Evolutionary conservation across 1,139 yeast genomes (phyloP).

Genomic region (Nakaseomyces kungkrabaensis): DNA sequence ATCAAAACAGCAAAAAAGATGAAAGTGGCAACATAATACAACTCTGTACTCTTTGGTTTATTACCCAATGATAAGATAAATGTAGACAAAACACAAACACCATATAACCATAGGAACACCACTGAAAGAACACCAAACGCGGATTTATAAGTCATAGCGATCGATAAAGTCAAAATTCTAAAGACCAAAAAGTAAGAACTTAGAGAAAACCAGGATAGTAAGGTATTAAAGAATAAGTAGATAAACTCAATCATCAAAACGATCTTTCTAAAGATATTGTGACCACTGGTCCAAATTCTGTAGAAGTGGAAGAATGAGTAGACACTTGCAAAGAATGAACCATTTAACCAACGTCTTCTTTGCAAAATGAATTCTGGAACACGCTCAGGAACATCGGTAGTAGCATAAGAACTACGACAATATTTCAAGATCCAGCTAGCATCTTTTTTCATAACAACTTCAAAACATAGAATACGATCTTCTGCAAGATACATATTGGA

Average conservation of each 20-base stretch:
- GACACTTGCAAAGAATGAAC: conserved; percentile 91
- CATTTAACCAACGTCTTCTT: conserved; percentile 93
- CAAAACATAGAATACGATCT: conserved; percentile 91
- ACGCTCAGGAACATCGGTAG: conserved; percentile 89
- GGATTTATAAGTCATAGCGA: conserved; percentile 44
- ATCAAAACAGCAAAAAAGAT: conserved; percentile 82
- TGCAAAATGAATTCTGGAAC: conserved; percentile 81
- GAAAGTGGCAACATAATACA: conserved; percentile 73
- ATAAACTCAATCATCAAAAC: conserved; percentile 67
- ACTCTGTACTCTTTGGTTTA: conserved; percentile 84
- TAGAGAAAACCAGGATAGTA: conserved; percentile 73
- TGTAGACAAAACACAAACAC: conserved; percentile 81
- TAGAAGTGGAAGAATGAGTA: conserved; percentile 69
- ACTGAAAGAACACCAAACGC: conserved; percentile 76
- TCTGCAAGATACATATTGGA: conserved; percentile 94
- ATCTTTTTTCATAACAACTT: conserved; percentile 67
- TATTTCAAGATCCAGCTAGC: conserved; percentile 82
- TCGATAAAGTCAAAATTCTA: conserved; percentile 62
- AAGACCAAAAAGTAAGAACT: conserved; percentile 77
- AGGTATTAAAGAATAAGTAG: conserved; percentile 59
- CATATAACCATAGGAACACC: conserved; percentile 78
- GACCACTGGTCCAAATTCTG: conserved; percentile 70
- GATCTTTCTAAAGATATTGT: conserved; percentile 58
- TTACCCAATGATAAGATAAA: conserved; percentile 90
- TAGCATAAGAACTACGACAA: conserved; percentile 85